A percentile compares a stretch with the other conserved stretches of the same genome.
These are phyloP conservation scores for Candida broadrunensis DNA, from an alignment of 805 yeast genomes.

Conservation along the genomic window DNA sequence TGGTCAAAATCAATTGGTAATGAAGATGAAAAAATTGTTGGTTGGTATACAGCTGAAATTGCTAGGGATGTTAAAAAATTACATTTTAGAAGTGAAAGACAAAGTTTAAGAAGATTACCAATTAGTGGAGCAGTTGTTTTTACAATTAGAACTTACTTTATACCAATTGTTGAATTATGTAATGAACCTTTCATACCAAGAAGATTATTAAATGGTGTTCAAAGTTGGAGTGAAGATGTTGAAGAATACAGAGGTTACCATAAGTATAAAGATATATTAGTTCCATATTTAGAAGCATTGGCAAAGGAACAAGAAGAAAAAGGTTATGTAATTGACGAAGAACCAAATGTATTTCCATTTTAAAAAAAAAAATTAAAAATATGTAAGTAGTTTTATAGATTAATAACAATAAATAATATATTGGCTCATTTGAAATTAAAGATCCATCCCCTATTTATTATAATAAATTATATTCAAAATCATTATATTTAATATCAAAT, in stretches of 20 bases:
- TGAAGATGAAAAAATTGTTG: constrained; percentile 49
- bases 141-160: constrained; percentile 62
- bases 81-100: constrained; percentile 64
- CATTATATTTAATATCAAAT: no score
- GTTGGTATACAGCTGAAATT: constrained; percentile 60
- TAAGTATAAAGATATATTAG: constrained; percentile 48
- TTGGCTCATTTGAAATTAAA: no score
- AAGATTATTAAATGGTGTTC: constrained; percentile 55
- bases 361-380: no score
- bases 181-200: constrained; percentile 62
- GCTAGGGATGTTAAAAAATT: constrained; percentile 47
- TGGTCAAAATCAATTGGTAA: constrained; percentile 67
- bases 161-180: constrained; percentile 51
- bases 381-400: no score
- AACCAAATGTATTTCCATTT: constrained; percentile 42
- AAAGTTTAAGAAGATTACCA: constrained; percentile 60
- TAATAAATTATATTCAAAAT: no score
- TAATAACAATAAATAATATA: no score
- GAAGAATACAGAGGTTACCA: constrained; percentile 57
- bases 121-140: constrained; percentile 55
- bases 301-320: constrained; percentile 46
- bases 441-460: no score
- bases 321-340: constrained; percentile 40
- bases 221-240: constrained; percentile 60
- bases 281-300: constrained; percentile 51